Base-by-base conservation (phyloP, 805 yeast species). In the Hanseniaspora mollemarum region DNA sequence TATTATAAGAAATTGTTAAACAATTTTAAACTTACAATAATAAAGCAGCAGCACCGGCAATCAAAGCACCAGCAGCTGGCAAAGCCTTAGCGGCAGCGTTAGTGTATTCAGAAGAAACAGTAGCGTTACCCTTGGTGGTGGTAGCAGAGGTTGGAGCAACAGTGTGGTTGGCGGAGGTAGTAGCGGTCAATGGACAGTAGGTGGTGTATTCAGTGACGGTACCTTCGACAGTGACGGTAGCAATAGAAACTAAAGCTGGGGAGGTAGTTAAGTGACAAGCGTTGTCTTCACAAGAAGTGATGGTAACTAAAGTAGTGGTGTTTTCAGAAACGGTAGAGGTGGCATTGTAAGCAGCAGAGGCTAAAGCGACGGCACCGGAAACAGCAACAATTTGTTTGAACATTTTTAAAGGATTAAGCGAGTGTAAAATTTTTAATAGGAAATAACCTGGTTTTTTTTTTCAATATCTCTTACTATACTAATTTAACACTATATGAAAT, bases 1-100 rank as follows among this genome's bases (percentile, higher is more conserved):
- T 22, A 46, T 46, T 36, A 24, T 21, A 38, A 24, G 32, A 38
- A 46, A 15, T 19, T 31, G 28, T 38, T 21, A 21, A 29, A 13
- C 35, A 28, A 31, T 43, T 43, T 16, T 21, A 46, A 46, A 55
- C 61, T 69, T 70, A 70, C 67, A 70, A 69, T 65, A 70, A 67
- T 62, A 70, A 65, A 49, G 46, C 92, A 53, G 98, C 92, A 60
- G 67, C 69, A 70, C 75, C 75, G 55, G 74, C 75, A 54, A 71
- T 64, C 56, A 70, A 62, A 60, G 73, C 73, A 62, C 73, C 73
- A 58, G 67, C 71, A 60, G 73, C 72, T 67, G 73, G 72, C 54
- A 67, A 64, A 56, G 70, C 71, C 62, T 61, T 67, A 49, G 59
- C 71, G 54, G 74, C 74, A 57, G 69, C 74, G 26, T 68, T 64